These are phyloP conservation scores for Rosa multiflora DNA, from an alignment of 306 rosid species.

Conservation along the genomic window DNA sequence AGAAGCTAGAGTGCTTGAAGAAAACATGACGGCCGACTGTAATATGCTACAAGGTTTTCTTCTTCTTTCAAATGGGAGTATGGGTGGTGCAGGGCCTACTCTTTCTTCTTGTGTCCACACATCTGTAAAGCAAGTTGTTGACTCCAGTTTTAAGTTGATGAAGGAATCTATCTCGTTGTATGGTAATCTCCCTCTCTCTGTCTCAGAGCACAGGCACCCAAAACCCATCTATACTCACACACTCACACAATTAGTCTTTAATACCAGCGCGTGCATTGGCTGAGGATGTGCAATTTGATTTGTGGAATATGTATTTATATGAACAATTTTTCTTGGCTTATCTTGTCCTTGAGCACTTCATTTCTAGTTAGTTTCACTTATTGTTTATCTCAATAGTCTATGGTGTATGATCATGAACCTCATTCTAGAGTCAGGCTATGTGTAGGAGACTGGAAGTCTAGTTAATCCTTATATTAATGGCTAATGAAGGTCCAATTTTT, in stretches of 20 bases:
- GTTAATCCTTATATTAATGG: background rate
- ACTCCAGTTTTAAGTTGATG: slow-evolving; percentile 70
- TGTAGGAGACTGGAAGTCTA: background rate
- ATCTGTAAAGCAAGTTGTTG: slow-evolving; percentile 72
- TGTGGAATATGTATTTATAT: background rate
- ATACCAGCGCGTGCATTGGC: background rate
- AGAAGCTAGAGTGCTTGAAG: slow-evolving; percentile 58
- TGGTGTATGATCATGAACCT: background rate
- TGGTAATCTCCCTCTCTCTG: slow-evolving; percentile 43
- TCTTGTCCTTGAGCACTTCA: background rate
- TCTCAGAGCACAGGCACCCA: background rate
- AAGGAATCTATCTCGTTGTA: slow-evolving; percentile 60
- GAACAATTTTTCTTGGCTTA: background rate
- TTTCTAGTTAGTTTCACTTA: background rate
- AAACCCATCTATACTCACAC: background rate
- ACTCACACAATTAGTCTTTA: background rate
- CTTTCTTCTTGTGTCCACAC: slow-evolving; percentile 55
- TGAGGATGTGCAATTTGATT: background rate
- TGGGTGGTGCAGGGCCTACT: slow-evolving; percentile 76
- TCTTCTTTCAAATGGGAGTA: slow-evolving; percentile 73
- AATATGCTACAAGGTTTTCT: slow-evolving; percentile 81
- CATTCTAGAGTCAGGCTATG: slow-evolving; percentile 6
- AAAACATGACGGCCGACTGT: slow-evolving; percentile 69
- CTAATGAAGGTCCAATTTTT: background rate
- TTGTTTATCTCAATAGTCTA: background rate